Evolutionary conservation across 1,139 yeast species (phyloP), one percentile per base, ranked within the genome.

Genomic region (Geotrichum cucujoidarum): DNA sequence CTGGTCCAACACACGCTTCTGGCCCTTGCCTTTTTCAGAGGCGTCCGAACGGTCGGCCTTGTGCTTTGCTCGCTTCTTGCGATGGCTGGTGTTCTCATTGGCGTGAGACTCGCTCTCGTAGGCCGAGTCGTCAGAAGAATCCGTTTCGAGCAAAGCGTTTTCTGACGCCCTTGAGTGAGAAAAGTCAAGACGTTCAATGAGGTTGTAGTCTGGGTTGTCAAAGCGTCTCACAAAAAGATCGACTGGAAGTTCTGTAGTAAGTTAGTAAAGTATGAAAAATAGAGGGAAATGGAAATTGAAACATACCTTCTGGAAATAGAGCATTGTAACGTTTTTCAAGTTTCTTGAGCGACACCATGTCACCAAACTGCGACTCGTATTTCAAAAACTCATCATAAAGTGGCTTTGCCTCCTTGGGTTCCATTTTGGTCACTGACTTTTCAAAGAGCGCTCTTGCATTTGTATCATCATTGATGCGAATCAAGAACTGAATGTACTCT

Each of bases 381-480:
- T 69, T 67, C 35, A 76, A 64, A 61, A 74, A 80, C 39, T 76
- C 65, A 51, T 71, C 71, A 54, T 72, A 77, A 36, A 81, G 63
- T 13, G 67, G 64, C 49, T 71, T 67, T 41, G 76, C 65, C 48
- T 55, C 65, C 39, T 40, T 64, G 42, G 62, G 57, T 14, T 61
- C 58, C 52, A 78, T 64, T 49, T 71, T 74, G 18, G 74, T 72
- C 2, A 78, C 66, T 0, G 81, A 74, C 13, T 79, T 72, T 65
- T 92, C 97, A 62, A 92, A 83, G 39, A 88, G 73, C 11, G 89
- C 88, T 56, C 92, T 80, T 16, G 90, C 86, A 59, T 83, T 86
- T 30, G 87, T 83, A 50, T 82, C 83, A 63, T 89, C 95, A 62
- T 84, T 84, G 34, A 77, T 75, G 56, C 76, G 69, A 32, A 88